phyloP scores from a whole-genome alignment of 1,284 basidiomycete genomes.

The Tranzscheliella williamsii region DNA sequence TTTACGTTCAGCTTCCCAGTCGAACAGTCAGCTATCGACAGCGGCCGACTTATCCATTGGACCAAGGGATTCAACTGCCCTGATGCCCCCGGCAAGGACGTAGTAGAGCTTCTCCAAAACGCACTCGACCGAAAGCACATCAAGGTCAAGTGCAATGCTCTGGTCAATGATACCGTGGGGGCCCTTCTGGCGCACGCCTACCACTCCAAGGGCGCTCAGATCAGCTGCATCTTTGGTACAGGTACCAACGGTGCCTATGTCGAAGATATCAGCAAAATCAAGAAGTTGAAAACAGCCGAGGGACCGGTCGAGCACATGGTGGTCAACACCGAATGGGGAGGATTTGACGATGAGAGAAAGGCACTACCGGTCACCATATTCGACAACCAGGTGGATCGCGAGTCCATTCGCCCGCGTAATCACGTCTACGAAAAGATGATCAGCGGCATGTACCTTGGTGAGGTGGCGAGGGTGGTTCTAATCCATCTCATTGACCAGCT shows the following conservation, averaged over 20 bases:
- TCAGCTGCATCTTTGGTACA: conserved; percentile 92
- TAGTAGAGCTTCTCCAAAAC: conserved; percentile 87
- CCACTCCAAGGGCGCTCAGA: conserved; percentile 76
- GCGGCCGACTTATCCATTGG: conserved; percentile 71
- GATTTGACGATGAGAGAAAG: conserved; percentile 66
- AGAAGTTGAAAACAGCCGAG: conserved; percentile 65
- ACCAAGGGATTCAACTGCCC: conserved; percentile 61
- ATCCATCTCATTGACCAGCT: conserved; percentile 79
- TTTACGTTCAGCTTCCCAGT: conserved; percentile 86
- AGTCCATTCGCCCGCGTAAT: conserved; percentile 88
- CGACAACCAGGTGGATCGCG: conserved; percentile 88
- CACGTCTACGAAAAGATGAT: conserved; percentile 99
- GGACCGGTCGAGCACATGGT: conserved; percentile 70
- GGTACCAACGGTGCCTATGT: conserved; percentile 98
- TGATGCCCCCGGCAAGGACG: conserved; percentile 82
- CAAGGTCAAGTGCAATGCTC: conserved; percentile 87
- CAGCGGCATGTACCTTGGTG: conserved; percentile 98
- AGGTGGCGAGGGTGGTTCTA: conserved; percentile 83
- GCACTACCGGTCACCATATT: conserved; percentile 87
- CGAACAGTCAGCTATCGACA: conserved; percentile 88
- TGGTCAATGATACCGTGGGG: conserved; percentile 94
- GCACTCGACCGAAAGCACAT: conserved; percentile 91
- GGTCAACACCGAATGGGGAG: conserved; percentile 86
- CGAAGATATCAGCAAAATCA: conserved; percentile 80
- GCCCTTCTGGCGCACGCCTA: conserved; percentile 90